These are phyloP conservation scores for Globisporangium rhizosaccharum DNA, from an alignment of 352 stramenopile species.

Conservation along the genomic window DNA sequence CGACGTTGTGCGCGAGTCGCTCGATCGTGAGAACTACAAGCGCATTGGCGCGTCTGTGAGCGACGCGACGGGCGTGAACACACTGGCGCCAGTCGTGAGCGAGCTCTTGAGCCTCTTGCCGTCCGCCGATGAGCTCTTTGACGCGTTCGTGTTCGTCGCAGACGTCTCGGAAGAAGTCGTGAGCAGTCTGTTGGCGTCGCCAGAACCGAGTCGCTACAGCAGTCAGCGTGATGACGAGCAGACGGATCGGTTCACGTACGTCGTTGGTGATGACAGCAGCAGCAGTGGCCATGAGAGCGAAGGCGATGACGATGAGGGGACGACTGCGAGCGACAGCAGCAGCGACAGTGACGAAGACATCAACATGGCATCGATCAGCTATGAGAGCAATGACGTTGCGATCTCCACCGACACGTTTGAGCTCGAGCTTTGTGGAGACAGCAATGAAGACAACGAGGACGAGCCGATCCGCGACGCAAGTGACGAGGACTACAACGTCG, in stretches of 20 bases:
- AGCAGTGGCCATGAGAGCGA: constrained; percentile 6
- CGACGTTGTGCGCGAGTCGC: constrained; percentile 52
- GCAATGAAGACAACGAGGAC: constrained; percentile 16
- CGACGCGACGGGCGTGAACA: constrained; percentile 35
- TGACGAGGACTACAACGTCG: background rate
- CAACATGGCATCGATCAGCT: background rate
- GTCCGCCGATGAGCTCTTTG: constrained; percentile 57
- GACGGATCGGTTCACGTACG: constrained; percentile 30
- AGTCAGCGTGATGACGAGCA: background rate
- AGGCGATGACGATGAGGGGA: background rate
- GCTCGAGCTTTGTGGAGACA: background rate
- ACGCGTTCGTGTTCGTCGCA: constrained; percentile 44
- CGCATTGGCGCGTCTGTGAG: constrained; percentile 33
- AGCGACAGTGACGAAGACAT: constrained; percentile 14
- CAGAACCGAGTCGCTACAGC: background rate
- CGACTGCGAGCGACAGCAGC: constrained; percentile 10
- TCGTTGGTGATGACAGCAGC: constrained; percentile 12
- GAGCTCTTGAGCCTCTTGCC: constrained; percentile 51
- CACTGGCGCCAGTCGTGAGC: constrained; percentile 37
- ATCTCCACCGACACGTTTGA: constrained; percentile 19
- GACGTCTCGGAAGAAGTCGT: constrained; percentile 62
- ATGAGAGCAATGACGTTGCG: background rate
- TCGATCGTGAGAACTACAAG: constrained; percentile 63
- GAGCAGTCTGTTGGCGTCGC: constrained; percentile 14
- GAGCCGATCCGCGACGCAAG: constrained; percentile 18